Conservation (phyloP, 2,329 filamentous ascomycete species). For the Thielaviopsis musarum region DNA sequence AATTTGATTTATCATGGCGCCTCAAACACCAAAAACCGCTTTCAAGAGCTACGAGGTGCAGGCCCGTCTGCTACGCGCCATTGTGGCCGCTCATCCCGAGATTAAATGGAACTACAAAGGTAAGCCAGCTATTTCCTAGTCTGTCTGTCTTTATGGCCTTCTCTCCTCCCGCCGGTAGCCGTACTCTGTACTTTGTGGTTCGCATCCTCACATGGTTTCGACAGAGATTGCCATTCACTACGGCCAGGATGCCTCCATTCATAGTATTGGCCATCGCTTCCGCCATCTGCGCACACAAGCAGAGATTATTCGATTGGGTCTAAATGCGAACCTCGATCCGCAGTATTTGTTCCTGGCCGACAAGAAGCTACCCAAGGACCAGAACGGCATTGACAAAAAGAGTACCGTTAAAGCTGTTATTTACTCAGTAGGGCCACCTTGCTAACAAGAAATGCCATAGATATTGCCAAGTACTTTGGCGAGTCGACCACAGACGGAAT, state of each 20-base stretch:
- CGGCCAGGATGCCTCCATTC: constrained; percentile 31
- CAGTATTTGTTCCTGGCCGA: constrained; percentile 24
- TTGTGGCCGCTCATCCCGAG: constrained; percentile 38
- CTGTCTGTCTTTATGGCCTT: background rate
- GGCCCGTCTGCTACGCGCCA: constrained; percentile 41
- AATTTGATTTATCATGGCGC: constrained; percentile 25
- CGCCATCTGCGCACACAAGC: constrained; percentile 28
- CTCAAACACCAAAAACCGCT: constrained; percentile 28
- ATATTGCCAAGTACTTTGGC: constrained; percentile 42
- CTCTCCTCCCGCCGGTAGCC: background rate
- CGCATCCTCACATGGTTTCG: constrained; percentile 1
- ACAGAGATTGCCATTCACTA: constrained; percentile 31
- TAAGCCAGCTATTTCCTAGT: constrained; percentile 21
- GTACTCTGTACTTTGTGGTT: background rate
- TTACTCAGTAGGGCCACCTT: background rate
- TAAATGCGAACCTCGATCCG: constrained; percentile 24
- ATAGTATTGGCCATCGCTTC: constrained; percentile 34
- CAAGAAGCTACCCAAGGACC: constrained; percentile 21
- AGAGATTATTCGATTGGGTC: constrained; percentile 22
- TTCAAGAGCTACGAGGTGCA: constrained; percentile 45
- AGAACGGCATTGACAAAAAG: constrained; percentile 23
- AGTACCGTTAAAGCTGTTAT: constrained; percentile 20
- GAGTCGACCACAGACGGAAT: constrained; percentile 40
- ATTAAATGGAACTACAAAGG: constrained; percentile 44
- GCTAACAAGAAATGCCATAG: constrained; percentile 19